phyloP scores from a whole-genome alignment of 176 grass and related monocot genomes.

The Phoenix roebelenii region DNA sequence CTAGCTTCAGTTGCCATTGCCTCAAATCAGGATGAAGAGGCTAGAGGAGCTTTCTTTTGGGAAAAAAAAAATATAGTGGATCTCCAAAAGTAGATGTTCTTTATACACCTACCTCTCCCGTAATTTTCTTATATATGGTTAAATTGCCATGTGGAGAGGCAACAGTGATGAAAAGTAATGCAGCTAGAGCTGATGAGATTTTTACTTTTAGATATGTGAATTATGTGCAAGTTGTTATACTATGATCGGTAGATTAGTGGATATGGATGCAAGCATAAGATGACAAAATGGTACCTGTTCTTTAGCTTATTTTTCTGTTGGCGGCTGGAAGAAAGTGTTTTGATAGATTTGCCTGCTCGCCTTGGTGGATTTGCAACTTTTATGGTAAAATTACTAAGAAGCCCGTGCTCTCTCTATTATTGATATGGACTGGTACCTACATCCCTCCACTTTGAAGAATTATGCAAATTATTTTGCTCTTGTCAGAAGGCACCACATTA shows the following conservation, averaged over 20 bases:
- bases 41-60: not conserved
- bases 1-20: constrained; percentile 1
- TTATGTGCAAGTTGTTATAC: not conserved
- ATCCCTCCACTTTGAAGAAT: not conserved
- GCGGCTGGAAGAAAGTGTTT: not conserved
- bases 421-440: not conserved
- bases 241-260: not conserved
- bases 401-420: constrained; percentile 1
- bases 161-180: not conserved
- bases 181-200: not conserved
- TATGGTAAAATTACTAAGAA: not conserved
- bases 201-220: not conserved
- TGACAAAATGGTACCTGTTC: not conserved
- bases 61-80: not conserved
- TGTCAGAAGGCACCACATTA: constrained; percentile 1
- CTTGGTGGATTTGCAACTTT: not conserved
- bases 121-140: too few relatives aligned
- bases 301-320: not conserved
- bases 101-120: not conserved
- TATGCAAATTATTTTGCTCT: constrained; percentile 2
- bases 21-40: not conserved
- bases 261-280: not conserved
- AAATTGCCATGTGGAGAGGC: too few relatives aligned
- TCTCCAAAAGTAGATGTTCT: constrained; percentile 2
- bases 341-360: not conserved